phyloP scores from a whole-genome alignment of 768 basidiomycete genomes.

The Leccinum olivaceopallidum region DNA sequence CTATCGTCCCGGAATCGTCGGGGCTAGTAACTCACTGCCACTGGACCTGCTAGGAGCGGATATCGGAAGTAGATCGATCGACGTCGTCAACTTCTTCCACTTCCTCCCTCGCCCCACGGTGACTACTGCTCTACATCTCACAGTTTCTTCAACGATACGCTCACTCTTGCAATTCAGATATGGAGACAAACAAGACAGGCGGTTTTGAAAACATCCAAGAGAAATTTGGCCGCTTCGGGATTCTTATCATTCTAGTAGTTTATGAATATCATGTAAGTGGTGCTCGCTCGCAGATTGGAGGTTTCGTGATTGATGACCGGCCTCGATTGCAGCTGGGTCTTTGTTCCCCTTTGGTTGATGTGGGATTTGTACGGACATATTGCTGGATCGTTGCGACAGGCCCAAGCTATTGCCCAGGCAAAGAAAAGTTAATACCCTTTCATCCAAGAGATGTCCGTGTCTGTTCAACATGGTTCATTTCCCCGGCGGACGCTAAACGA shows the following conservation, averaged over 20 bases:
- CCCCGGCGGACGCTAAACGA: neutral
- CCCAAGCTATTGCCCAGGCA: constrained; percentile 32
- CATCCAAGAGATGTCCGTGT: neutral
- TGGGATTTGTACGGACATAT: constrained; percentile 75
- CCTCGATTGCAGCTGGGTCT: constrained; percentile 63
- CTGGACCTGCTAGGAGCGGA: too few species aligned
- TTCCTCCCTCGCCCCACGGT: too few species aligned
- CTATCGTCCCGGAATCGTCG: too few species aligned
- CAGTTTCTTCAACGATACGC: too few species aligned
- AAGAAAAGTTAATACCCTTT: constrained; percentile 36
- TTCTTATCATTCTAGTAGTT: constrained; percentile 44
- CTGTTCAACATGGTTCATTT: neutral
- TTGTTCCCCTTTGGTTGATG: constrained; percentile 76
- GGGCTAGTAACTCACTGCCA: too few species aligned
- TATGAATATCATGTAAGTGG: constrained; percentile 75
- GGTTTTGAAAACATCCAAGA: too few species aligned
- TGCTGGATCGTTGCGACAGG: constrained; percentile 53
- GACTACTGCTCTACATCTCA: too few species aligned
- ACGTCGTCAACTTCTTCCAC: too few species aligned
- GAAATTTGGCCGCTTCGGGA: too few species aligned
- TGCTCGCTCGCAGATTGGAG: neutral
- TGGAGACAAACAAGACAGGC: too few species aligned
- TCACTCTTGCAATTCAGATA: too few species aligned
- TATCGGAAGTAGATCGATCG: too few species aligned
- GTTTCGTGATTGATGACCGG: neutral